Base-by-base conservation (phyloP, 441 rosid species). In the Syzygium syzygioides region DNA sequence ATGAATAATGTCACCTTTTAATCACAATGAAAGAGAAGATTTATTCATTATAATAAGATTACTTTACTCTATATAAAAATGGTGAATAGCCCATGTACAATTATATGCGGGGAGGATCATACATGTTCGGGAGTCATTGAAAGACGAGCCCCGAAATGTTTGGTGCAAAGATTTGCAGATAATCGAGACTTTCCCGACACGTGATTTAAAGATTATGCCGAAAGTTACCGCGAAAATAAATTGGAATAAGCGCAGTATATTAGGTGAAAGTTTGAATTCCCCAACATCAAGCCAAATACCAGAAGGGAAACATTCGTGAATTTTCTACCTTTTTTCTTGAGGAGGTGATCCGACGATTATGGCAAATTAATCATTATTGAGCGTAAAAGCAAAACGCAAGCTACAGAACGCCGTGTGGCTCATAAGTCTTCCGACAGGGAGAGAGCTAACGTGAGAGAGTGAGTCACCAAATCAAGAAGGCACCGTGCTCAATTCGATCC, bases 161-260 rank as follows among this genome's bases (percentile, higher is more conserved):
- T 1, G 14, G 9, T 23, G n/a, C n/a, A 23, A 71, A 20, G n/a
- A 41, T 37, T 37, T 11, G 14, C 3, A 1, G 4, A 71, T 64
- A 15, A 5, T 15, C 4, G 9, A 30, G 37, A 15, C 12, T 14
- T 64, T 30, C 1, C 7, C 2, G 6, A 64, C 0, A 3, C 0
- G 0, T 0, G 3, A n/a, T 14, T 64, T 3, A n/a, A 64, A 60
- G 8, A 6, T 30, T 64, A 2, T 15, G 10, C 2, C 4, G 1
- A 64, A 15, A 64, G 37, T 2, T 30, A n/a, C 7, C 3, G 11
- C 0, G 1, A 64, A 64, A 64, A 64, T n/a, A 5, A 64, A 7
- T 7, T 0, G 5, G 30, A 15, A 3, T 15, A 30, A 4, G 5
- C 11, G 30, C 4, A 14, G 48, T 9, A 45, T 45, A 45, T 45